Conservation (phyloP, 345 rosid genomes). For the Brassica nigra region DNA sequence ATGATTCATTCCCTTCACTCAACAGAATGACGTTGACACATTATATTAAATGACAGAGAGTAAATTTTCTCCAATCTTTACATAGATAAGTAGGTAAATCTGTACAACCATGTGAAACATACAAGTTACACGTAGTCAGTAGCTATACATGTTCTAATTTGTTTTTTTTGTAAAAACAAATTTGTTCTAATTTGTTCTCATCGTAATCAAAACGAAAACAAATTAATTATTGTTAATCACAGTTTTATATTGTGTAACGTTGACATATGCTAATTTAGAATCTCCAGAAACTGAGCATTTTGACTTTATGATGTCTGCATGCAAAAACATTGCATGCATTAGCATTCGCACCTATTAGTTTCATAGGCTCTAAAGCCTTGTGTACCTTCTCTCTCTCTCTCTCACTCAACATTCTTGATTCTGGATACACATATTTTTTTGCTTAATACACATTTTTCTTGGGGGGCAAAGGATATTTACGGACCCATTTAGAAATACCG, state of each 20-base stretch:
- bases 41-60: slow-evolving; percentile 26
- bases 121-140: background rate
- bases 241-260: background rate
- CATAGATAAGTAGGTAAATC: slow-evolving; percentile 32
- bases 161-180: too few relatives aligned
- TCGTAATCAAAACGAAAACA: background rate
- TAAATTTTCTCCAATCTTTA: slow-evolving; percentile 26
- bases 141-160: too few relatives aligned
- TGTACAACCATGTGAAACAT: slow-evolving; percentile 23
- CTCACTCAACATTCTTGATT: slow-evolving; percentile 37
- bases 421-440: background rate
- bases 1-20: slow-evolving; percentile 30
- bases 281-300: slow-evolving; percentile 41
- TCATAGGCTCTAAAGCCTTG: slow-evolving; percentile 22
- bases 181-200: background rate
- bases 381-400: background rate
- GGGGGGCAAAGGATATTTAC: slow-evolving; percentile 21
- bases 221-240: background rate
- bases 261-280: slow-evolving; percentile 5
- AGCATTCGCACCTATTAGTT: slow-evolving; percentile 33
- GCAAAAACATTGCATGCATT: slow-evolving; percentile 43
- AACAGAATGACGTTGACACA: slow-evolving; percentile 42
- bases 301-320: slow-evolving; percentile 40
- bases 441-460: background rate
- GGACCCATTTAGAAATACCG: slow-evolving; percentile 11